Base-by-base conservation (phyloP, 306 rosid genomes). In the Medicago lupulina region DNA sequence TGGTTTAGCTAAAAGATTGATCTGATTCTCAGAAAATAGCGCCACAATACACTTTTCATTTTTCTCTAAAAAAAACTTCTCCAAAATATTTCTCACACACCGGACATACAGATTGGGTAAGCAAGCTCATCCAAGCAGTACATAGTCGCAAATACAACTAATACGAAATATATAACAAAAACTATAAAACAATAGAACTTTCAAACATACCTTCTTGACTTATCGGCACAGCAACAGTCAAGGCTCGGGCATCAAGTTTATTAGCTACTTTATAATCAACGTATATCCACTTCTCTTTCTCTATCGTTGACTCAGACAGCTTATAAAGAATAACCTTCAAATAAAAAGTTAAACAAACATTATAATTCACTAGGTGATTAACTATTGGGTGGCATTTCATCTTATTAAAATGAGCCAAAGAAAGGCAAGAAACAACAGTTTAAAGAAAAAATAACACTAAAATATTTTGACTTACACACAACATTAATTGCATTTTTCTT, bases 181-280 rank as follows among this genome's bases (percentile, higher is more conserved):
- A 39, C 31, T n/a, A 10, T 3, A 5, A 60, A 49, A 36, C 12
- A 18, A 67, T 12, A 66, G 39, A 71, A 75, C 46, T 76, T 55
- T 65, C 7, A 54, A 68, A 78, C 70, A 72, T 31, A 92, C 97
- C 98, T 92, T 95, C 99, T 80, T 81, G 89, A 75, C 88, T 73
- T 64, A 92, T 92, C 0, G 99, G 99, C 53, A 92, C 86, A 76
- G 97, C 98, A 67, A 96, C 91, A 40, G 98, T 80, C 86, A 96
- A 83, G 44, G 99, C 96, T 85, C 86, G 87, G 70, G 92, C 74
- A 71, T 96, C 99, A 71, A 92, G 98, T 34, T 98, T 84, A 76
- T 96, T 98, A 79, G 92, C 88, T 78, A 92, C 89, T 15, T 83
- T 84, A 82, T 85, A 82, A 59, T 92, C 96, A 86, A 92, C 87